A percentile compares a stretch with the other conserved stretches of the same genome.
These are phyloP conservation scores for Rhododendron vialii DNA, from an alignment of 148 eudicot genomes.

Conservation along the genomic window DNA sequence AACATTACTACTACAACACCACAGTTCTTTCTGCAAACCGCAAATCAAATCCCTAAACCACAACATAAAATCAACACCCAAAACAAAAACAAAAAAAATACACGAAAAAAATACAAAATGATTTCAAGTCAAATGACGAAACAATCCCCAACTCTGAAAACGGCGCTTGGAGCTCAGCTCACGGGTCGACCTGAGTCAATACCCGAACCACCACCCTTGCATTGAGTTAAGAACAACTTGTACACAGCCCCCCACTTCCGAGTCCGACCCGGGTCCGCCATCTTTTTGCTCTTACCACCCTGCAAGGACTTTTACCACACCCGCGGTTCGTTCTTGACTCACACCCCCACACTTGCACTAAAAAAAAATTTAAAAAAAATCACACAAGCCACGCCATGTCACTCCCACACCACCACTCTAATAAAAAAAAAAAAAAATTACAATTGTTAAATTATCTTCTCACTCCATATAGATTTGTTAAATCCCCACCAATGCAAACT, in stretches of 20 bases:
- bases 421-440: neutral
- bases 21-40: neutral
- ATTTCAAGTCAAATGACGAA: neutral
- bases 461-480: neutral
- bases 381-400: neutral
- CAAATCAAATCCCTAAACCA: neutral
- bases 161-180: neutral
- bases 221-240: slow-evolving; percentile 5
- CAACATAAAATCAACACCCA: neutral
- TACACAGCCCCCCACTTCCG: neutral
- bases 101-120: neutral
- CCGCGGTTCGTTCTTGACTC: slow-evolving; percentile 99
- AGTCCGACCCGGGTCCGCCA: neutral
- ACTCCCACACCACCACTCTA: neutral
- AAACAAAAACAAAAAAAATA: neutral
- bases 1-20: neutral
- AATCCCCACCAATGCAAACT: neutral
- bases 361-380: neutral
- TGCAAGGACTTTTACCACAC: slow-evolving; percentile 27
- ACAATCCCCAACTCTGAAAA: neutral
- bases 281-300: slow-evolving; percentile 3
- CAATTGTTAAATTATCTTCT: neutral
- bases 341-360: slow-evolving; percentile 26
- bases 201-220: slow-evolving; percentile 95
- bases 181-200: slow-evolving; percentile 67